A percentile compares a stretch with the other conserved stretches of the same genome.
Evolutionary conservation across 1,139 yeast genomes (phyloP).

Genomic region (Blastobotrys capitulatus): DNA sequence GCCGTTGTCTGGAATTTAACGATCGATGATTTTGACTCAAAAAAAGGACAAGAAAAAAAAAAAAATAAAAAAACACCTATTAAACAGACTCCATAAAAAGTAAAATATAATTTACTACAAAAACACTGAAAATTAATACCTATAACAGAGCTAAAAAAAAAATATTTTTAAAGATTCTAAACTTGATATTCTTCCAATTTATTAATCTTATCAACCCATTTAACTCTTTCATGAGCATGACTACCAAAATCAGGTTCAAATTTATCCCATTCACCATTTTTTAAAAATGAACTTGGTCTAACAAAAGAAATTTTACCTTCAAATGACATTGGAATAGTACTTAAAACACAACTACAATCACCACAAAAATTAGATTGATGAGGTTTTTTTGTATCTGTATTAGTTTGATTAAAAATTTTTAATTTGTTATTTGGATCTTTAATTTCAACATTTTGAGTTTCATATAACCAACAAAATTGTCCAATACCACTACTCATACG

Average conservation of each 20-base stretch:
- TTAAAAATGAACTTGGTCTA: slow-evolving; percentile 1
- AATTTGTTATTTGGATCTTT: slow-evolving; percentile 17
- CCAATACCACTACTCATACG: slow-evolving; percentile 30
- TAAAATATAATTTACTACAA: too few relatives aligned
- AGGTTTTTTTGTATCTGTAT: slow-evolving; percentile 29
- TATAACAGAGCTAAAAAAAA: too few relatives aligned
- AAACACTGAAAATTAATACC: too few relatives aligned
- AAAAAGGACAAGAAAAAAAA: too few relatives aligned
- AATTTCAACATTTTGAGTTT: slow-evolving; percentile 19
- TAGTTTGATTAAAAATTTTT: slow-evolving; percentile 18
- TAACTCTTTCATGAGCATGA: neutral
- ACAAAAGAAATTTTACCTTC: slow-evolving; percentile 16
- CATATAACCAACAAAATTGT: slow-evolving; percentile 22
- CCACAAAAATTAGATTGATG: slow-evolving; percentile 26
- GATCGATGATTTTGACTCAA: too few relatives aligned
- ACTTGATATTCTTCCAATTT: too few relatives aligned
- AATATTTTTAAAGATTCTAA: too few relatives aligned
- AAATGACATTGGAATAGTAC: slow-evolving; percentile 27
- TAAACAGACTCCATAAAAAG: too few relatives aligned
- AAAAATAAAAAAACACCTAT: too few relatives aligned
- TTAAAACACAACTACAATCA: slow-evolving; percentile 27
- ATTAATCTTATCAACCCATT: neutral
- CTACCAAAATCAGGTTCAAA: neutral
- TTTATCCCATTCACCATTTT: neutral
- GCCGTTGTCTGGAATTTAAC: too few relatives aligned